Conservation (phyloP, 2,329 filamentous ascomycete genomes). For the Penicillium sp. region DNA sequence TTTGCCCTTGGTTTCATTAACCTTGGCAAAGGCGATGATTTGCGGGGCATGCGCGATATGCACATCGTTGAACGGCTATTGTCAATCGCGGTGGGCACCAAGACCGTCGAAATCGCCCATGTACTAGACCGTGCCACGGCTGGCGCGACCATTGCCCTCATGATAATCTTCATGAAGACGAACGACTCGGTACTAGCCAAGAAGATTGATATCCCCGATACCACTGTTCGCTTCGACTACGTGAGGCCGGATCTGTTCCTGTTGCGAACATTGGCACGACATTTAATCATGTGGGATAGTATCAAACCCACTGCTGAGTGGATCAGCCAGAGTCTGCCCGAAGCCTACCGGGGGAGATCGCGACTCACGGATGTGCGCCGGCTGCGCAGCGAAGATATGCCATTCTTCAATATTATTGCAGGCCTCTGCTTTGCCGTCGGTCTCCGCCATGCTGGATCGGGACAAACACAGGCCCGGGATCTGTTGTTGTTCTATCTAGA, state of each 20-base stretch:
- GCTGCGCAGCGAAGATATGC: conserved; percentile 77
- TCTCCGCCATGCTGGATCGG: conserved; percentile 71
- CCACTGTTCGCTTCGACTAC: conserved; percentile 88
- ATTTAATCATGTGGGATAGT: conserved; percentile 87
- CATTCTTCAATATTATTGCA: conserved; percentile 87
- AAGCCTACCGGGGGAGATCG: conserved; percentile 62
- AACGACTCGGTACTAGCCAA: conserved; percentile 81
- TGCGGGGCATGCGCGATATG: conserved; percentile 91
- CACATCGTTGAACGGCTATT: conserved; percentile 84
- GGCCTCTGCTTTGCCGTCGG: conserved; percentile 80
- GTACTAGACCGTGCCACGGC: conserved; percentile 89
- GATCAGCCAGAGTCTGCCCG: conserved; percentile 71
- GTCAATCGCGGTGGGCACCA: conserved; percentile 78
- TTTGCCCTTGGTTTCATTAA: conserved; percentile 95
- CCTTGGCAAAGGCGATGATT: conserved; percentile 80
- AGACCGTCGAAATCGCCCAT: conserved; percentile 88
- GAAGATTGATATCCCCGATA: conserved; percentile 91
- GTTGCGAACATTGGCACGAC: conserved; percentile 80
- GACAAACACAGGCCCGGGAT: conserved; percentile 68
- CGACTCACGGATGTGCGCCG: conserved; percentile 58
- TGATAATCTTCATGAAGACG: conserved; percentile 96
- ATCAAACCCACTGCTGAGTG: conserved; percentile 72
- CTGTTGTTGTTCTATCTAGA: conserved; percentile 81
- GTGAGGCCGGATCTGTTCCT: conserved; percentile 90
- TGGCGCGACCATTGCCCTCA: conserved; percentile 85